A percentile compares a stretch with the other conserved stretches of the same genome.
Evolutionary conservation across 176 grass and related monocot species (phyloP).

Genomic region (Eleusine coracana): DNA sequence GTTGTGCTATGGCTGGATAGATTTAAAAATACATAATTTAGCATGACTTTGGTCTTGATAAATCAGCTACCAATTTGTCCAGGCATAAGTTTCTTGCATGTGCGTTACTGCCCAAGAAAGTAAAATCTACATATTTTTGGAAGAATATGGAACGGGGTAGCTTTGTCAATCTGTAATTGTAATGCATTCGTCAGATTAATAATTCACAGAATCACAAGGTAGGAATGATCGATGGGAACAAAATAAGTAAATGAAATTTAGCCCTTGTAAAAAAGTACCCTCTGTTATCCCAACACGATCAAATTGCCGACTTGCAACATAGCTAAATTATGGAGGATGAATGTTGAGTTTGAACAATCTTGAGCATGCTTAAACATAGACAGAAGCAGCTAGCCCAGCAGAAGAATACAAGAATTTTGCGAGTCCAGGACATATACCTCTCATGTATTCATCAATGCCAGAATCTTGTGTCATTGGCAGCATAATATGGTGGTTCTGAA

Average conservation of each 20-base stretch:
- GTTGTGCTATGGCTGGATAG: not conserved
- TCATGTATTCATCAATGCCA: conserved; percentile 51
- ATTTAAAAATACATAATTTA: not conserved
- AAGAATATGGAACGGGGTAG: not conserved
- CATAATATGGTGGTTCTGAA: conserved; percentile 58
- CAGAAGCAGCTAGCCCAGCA: conserved; percentile 8
- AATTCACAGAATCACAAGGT: not conserved
- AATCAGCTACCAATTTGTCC: not conserved
- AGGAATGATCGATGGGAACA: not conserved
- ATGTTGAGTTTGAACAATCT: conserved; percentile 1
- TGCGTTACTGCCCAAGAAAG: not conserved
- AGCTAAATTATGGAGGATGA: not conserved
- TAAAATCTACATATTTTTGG: not conserved
- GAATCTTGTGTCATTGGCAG: conserved; percentile 44
- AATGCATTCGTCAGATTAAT: not conserved
- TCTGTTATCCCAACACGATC: not conserved
- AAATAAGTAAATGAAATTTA: not conserved
- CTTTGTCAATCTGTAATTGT: not conserved
- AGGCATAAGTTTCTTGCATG: not conserved
- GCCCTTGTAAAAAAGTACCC: not conserved
- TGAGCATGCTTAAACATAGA: conserved; percentile 8
- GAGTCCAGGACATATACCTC: conserved; percentile 56
- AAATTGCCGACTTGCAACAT: not conserved
- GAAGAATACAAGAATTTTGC: conserved; percentile 3
- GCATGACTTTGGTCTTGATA: not conserved